These are phyloP conservation scores for Ogataea salicorniae DNA, from an alignment of 805 yeast species.

Conservation along the genomic window DNA sequence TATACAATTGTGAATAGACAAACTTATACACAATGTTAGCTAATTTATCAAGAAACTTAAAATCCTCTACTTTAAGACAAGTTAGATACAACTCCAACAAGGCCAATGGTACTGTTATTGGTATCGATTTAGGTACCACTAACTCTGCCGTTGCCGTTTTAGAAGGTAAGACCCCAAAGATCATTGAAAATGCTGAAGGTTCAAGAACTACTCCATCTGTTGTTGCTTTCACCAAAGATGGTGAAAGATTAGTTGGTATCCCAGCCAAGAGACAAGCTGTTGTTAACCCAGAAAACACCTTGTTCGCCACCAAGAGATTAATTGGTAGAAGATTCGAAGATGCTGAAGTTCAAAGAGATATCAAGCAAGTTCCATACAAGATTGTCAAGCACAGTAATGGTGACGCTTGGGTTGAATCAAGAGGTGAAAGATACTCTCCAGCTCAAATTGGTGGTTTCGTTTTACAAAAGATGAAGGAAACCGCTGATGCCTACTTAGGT, in stretches of 20 bases:
- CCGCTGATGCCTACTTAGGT: constrained; percentile 89
- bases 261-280: constrained; percentile 76
- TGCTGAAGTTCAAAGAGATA: constrained; percentile 64
- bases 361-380: constrained; percentile 56
- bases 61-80: constrained; percentile 23
- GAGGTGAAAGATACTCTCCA: constrained; percentile 51
- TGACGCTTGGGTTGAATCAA: constrained; percentile 62
- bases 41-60: constrained; percentile 29
- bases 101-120: constrained; percentile 49
- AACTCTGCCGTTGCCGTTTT: constrained; percentile 81
- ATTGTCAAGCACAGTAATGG: constrained; percentile 57
- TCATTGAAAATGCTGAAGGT: constrained; percentile 75
- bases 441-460: constrained; percentile 68
- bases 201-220: constrained; percentile 76
- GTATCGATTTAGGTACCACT: constrained; percentile 83
- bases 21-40: constrained; percentile 24
- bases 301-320: constrained; percentile 76
- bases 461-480: constrained; percentile 96
- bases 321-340: constrained; percentile 71
- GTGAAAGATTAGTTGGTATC: constrained; percentile 52
- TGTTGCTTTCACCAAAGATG: constrained; percentile 56
- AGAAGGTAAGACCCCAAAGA: constrained; percentile 56
- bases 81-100: constrained; percentile 32
- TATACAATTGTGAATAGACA: neutral
- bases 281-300: constrained; percentile 70